A percentile compares a stretch with the other conserved stretches of the same genome.
Evolutionary conservation across 73 alveolate genomes (phyloP).

Genomic region (Uronychia binucleata): DNA sequence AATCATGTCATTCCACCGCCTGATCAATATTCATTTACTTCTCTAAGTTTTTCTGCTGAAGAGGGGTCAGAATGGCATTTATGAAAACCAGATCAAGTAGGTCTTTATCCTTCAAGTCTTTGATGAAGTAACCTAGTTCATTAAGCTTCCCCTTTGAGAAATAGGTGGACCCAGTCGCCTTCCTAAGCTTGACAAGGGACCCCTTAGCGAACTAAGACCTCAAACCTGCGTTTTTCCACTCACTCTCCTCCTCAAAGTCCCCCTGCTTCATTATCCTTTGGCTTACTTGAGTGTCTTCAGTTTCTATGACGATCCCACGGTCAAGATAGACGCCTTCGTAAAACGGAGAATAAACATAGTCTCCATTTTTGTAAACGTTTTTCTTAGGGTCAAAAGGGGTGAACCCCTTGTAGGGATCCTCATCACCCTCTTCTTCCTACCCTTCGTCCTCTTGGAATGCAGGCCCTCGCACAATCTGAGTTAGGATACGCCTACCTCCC

Average conservation of each 20-base stretch:
- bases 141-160: conserved; percentile 82
- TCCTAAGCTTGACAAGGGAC: conserved; percentile 70
- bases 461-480: conserved; percentile 65
- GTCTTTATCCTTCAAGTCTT: conserved; percentile 38
- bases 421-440: conserved; percentile 12
- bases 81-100: conserved; percentile 72
- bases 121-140: conserved; percentile 67
- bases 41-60: conserved; percentile 82
- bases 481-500: conserved; percentile 47
- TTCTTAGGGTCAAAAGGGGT: conserved; percentile 4
- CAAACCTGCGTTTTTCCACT: conserved; percentile 69
- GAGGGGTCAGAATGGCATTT: conserved; percentile 71
- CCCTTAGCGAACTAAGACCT: conserved; percentile 78
- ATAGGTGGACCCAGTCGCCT: conserved; percentile 60
- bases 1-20: conserved; percentile 57
- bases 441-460: conserved; percentile 44
- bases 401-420: conserved; percentile 14
- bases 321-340: conserved; percentile 63
- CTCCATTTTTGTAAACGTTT: conserved; percentile 65
- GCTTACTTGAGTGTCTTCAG: neutral
- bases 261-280: neutral
- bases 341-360: conserved; percentile 63
- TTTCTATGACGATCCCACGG: conserved; percentile 59
- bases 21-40: no score
- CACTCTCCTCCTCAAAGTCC: conserved; percentile 68